phyloP scores from a whole-genome alignment of 257 asterid species.

The Solanum chiquidenum region DNA sequence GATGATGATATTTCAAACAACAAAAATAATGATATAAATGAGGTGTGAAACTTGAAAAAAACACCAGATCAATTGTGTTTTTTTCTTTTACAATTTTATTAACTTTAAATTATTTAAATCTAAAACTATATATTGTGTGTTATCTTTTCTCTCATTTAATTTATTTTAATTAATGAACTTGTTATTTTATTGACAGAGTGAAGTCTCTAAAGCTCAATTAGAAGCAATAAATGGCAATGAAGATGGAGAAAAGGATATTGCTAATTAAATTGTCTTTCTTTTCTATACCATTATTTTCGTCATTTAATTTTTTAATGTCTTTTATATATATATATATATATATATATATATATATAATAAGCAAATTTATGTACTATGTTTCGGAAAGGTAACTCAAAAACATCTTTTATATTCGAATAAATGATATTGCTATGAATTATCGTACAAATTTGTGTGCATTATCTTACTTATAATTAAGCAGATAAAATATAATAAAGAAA shows the following conservation, averaged over 20 bases:
- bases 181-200: slow-evolving; percentile 18
- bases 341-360: not conserved
- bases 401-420: not conserved
- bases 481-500: not conserved
- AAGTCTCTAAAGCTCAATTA: slow-evolving; percentile 22
- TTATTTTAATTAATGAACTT: not conserved
- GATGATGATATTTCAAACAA: not conserved
- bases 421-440: not conserved
- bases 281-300: not conserved
- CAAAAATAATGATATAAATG: not conserved
- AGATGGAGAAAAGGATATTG: not conserved
- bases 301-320: not conserved
- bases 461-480: not conserved
- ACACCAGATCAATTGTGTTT: not conserved
- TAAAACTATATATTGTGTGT: not conserved
- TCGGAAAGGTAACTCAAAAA: not conserved
- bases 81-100: not conserved
- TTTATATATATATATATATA: not conserved
- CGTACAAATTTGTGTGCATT: not conserved
- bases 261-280: not conserved
- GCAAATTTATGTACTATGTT: not conserved
- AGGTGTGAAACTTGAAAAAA: not conserved
- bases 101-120: not conserved
- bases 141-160: not conserved
- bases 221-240: not conserved